Percentiles rank a stretch among this genome's conserved stretches.
Conservation (phyloP, 139 green algal species). For the Zygnema circumcarinatum region DNA sequence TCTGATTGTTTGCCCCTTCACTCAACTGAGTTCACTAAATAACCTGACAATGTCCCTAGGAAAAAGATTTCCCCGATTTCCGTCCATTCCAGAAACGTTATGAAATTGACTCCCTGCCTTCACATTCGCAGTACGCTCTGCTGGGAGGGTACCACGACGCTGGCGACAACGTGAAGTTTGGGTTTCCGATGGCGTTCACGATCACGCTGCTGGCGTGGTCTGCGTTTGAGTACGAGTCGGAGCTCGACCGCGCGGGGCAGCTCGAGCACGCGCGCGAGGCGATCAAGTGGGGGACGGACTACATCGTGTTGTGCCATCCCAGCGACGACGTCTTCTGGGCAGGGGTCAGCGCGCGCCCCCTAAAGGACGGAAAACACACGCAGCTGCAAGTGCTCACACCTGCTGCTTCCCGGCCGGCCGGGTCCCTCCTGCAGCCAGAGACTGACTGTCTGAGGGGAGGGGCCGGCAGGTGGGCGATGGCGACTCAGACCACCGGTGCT, state of each 20-base stretch:
- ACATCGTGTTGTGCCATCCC: constrained; percentile 66
- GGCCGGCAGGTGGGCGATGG: constrained; percentile 53
- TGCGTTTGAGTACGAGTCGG: constrained; percentile 63
- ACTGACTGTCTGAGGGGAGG: too few species aligned
- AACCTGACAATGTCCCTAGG: too few species aligned
- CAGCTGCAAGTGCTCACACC: too few species aligned
- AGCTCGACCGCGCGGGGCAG: not conserved
- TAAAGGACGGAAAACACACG: too few species aligned
- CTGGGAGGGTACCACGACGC: constrained; percentile 68
- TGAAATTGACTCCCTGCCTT: too few species aligned
- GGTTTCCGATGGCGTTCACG: constrained; percentile 66
- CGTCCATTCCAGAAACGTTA: too few species aligned
- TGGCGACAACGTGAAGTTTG: constrained; percentile 73
- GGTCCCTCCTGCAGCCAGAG: too few species aligned
- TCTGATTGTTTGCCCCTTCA: too few species aligned
- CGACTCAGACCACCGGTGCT: constrained; percentile 40
- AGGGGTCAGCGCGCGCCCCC: too few species aligned
- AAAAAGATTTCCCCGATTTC: too few species aligned
- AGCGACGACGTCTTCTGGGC: not conserved
- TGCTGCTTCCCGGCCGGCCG: too few species aligned
- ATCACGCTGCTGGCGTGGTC: constrained; percentile 64
- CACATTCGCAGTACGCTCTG: constrained; percentile 64
- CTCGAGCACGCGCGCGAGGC: constrained; percentile 64
- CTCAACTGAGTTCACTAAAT: too few species aligned
- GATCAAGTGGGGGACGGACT: constrained; percentile 75